Percentiles rank a stretch among this genome's conserved stretches.
Conservation (phyloP, 176 grass and related monocot species). For the Tillandsia fasciculata region DNA sequence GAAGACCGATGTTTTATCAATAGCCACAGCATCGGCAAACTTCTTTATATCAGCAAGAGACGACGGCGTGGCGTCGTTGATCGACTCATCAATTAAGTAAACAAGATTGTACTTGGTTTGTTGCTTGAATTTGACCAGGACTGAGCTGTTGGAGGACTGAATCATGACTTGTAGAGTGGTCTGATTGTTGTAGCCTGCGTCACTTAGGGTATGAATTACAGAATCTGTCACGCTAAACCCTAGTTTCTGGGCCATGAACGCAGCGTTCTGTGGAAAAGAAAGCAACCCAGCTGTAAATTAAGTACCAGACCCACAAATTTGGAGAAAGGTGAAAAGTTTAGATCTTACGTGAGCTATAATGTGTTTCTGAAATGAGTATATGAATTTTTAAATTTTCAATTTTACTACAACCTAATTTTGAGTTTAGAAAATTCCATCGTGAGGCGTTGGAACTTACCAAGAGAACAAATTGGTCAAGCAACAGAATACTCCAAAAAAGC, state of each 20-base stretch:
- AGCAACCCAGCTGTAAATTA: slow-evolving; percentile 6
- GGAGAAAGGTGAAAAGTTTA: neutral
- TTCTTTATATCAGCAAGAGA: slow-evolving; percentile 51
- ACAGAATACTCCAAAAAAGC: too few relatives aligned
- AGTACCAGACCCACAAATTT: neutral
- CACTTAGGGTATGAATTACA: slow-evolving; percentile 33
- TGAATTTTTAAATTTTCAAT: too few relatives aligned
- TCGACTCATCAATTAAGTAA: slow-evolving; percentile 52
- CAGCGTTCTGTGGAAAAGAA: slow-evolving; percentile 51
- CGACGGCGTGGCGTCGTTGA: slow-evolving; percentile 36
- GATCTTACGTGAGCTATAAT: too few relatives aligned
- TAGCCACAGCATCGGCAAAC: slow-evolving; percentile 55
- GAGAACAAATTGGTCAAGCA: too few relatives aligned
- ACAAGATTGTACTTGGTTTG: slow-evolving; percentile 67
- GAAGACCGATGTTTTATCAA: slow-evolving; percentile 38
- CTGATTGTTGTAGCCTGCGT: slow-evolving; percentile 48
- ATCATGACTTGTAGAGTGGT: slow-evolving; percentile 58
- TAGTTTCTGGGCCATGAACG: slow-evolving; percentile 53
- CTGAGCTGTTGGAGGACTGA: slow-evolving; percentile 69
- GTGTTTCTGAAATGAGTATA: too few relatives aligned
- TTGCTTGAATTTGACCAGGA: slow-evolving; percentile 65
- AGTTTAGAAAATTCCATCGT: too few relatives aligned
- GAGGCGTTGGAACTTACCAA: too few relatives aligned
- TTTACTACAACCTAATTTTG: too few relatives aligned
- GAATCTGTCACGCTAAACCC: slow-evolving; percentile 47